Base-by-base conservation (phyloP, 1,284 basidiomycete genomes). In the Sparassis latifolia region DNA sequence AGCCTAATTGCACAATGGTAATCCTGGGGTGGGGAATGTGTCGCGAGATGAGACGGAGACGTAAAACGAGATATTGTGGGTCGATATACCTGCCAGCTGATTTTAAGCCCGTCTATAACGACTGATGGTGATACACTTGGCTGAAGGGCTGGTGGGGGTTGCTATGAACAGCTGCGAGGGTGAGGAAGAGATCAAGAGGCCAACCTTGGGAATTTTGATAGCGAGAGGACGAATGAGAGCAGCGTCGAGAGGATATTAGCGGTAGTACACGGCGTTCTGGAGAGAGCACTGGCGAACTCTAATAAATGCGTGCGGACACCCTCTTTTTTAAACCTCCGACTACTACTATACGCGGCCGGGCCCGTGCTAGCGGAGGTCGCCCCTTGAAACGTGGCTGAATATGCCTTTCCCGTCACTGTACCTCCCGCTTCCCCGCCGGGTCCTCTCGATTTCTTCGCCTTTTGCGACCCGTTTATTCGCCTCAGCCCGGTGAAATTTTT, bases 101-200 rank as follows among this genome's bases (percentile, higher is more conserved):
- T 79, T 80, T 80, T 79, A 77, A 78, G 82, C 79, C 82, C 76
- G 81, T 86, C 82, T 84, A 83, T 66, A 77, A 75, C 75, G 79
- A 80, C 76, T 86, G 82, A 75, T 86, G 80, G 65, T 86, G 64
- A 53, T 67, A 87, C 86, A 88, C 78, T 73, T 72, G 20, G 20
- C 20, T 20, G 20, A 20, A 20, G 20, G 20, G 20, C 20, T 20
- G 20, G 20, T 20, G 20, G 20, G 20, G 20, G 20, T 20, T 20
- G 20, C 20, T 1, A 20, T 20, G 20, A 20, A 20, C 68, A 73
- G 77, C 71, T 67, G 63, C 67, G 63, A 65, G 70, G 69, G 70
- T 73, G 57, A 44, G 31, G 37, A 43, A 56, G 52, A 54, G 56
- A 51, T 58, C 51, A 59, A 39, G 35, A 52, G 57, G 62, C 50